Evolutionary conservation across 1,139 yeast genomes (phyloP), one percentile per base, ranked within the genome.

Genomic region (Pneumocystis jirovecii): DNA sequence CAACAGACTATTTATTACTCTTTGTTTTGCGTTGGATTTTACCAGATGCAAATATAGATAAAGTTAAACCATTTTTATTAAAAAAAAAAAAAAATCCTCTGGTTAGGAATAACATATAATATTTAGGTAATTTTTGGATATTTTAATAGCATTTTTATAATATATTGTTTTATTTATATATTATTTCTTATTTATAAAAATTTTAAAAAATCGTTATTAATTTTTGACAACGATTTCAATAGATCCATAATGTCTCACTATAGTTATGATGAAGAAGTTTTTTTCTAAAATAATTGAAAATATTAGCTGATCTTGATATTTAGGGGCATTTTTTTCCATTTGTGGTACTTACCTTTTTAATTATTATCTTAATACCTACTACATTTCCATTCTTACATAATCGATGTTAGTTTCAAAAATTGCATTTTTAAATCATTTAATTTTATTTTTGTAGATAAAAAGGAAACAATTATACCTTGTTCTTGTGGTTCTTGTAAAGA

Each of bases 1-100:
- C 89, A 44, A 89, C 89, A 2, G 97, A 93, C 75, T 82, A 86
- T 45, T 80, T 89, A 65, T 71, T 93, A 4, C 81, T 80, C 67
- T 76, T 80, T 63, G 65, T 88, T 4, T 76, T 95, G 67, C 95
- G 89, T 71, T 83, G 83, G 81, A 42, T 60, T 60, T 12, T 50
- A 50, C 57, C 57, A 25, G 57, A 50, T 15, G 15, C 57, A 25
- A 50, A 15, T 12, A 50, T 50, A 50, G 57, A 50, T 15, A 50
- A 31, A 25, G 57, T 50, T 50, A 29, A 50, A 25, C 57, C 57
- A 50, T 17, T 50, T 25, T 50, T 50, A 44, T 50, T 25, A 50
- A 50, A 50, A 25, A 50, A 50, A 50, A 25, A 17, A 25, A 15
- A 19, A 50, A 25, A 50, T 21, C 25, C 31, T 50, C 2, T 25